A percentile compares a stretch with the other conserved stretches of the same genome.
Conservation (phyloP, 1,284 basidiomycete species). For the Grifola frondosa region DNA sequence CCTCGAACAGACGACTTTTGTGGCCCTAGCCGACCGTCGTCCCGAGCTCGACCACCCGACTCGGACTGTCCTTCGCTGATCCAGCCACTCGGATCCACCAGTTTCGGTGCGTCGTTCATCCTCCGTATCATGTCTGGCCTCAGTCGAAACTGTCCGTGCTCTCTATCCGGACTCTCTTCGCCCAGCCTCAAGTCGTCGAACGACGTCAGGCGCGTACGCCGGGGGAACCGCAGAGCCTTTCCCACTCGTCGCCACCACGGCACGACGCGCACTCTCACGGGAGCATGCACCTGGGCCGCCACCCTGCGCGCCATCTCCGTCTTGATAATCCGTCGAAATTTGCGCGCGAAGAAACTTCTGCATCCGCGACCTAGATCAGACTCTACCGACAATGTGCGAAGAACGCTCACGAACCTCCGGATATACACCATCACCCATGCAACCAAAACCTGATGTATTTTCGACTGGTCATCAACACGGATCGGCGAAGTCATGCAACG, state of each 20-base stretch:
- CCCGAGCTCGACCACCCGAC: no score
- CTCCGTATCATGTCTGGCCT: constrained; percentile 82
- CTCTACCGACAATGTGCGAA: no score
- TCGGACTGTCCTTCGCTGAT: constrained; percentile 42
- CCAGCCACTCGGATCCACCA: constrained; percentile 79
- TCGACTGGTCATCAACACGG: no score
- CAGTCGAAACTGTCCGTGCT: constrained; percentile 31
- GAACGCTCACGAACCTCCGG: constrained; percentile 59
- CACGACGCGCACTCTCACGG: constrained; percentile 15
- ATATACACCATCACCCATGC: constrained; percentile 72
- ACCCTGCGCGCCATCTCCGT: constrained; percentile 37
- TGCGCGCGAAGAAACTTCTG: constrained; percentile 73
- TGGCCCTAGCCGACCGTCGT: no score
- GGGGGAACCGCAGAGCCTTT: background rate
- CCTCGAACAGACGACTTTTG: no score
- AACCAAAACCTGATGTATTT: constrained; percentile 48
- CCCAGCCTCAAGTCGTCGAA: background rate
- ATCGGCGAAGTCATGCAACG: background rate
- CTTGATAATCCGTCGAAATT: constrained; percentile 66
- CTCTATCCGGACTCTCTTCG: constrained; percentile 1
- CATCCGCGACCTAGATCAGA: no score
- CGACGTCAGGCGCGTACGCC: background rate
- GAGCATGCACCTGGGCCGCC: constrained; percentile 11
- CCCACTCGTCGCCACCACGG: constrained; percentile 20
- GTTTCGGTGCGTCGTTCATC: constrained; percentile 72